phyloP scores from a whole-genome alignment of 257 asterid genomes.

The Solanum stenotomum region DNA sequence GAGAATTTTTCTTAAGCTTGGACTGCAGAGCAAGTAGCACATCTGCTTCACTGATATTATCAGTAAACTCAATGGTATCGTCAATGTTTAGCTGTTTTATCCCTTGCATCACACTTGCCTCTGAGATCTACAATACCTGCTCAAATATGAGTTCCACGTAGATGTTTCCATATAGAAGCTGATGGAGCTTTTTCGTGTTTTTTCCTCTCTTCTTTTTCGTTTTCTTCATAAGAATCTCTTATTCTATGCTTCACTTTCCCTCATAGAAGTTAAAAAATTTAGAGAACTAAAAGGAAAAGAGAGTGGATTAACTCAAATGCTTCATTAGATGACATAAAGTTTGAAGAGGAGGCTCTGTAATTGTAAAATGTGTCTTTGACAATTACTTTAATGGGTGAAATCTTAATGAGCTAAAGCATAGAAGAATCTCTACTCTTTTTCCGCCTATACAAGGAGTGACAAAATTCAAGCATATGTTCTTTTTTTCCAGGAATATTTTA shows the following conservation, averaged over 20 bases:
- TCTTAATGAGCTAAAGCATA: neutral
- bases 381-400: neutral
- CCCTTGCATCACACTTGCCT: conserved; percentile 74
- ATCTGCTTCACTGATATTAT: conserved; percentile 91
- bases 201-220: neutral
- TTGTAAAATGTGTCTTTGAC: neutral
- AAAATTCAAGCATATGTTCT: neutral
- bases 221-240: neutral
- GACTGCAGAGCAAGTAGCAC: conserved; percentile 78
- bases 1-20: conserved; percentile 82
- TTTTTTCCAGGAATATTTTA: neutral
- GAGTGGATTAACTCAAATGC: neutral
- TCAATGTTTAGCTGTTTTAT: conserved; percentile 59
- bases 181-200: neutral
- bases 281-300: neutral
- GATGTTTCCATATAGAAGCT: conserved; percentile 12
- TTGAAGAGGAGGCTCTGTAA: neutral
- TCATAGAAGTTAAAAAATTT: neutral
- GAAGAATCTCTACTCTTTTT: neutral
- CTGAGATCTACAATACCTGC: conserved; percentile 78
- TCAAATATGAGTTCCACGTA: conserved; percentile 29
- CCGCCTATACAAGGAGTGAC: neutral
- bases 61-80: conserved; percentile 55
- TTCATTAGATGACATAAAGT: neutral
- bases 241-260: neutral